Base-by-base conservation (phyloP, 2,329 filamentous ascomycete genomes). In the Alternaria hordeiaustralica region DNA sequence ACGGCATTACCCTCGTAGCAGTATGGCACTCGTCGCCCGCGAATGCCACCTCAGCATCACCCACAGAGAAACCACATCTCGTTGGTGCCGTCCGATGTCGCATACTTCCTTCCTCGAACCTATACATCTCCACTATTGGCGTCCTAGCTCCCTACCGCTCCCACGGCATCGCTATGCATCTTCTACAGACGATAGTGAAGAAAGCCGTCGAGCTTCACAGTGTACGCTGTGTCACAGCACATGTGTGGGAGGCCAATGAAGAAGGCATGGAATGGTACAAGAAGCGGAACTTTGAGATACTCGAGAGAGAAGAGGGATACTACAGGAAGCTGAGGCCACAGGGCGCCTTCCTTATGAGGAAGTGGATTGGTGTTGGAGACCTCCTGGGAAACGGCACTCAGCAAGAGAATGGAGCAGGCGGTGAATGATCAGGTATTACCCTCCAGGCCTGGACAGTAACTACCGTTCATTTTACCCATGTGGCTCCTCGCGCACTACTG, bases 241-340 rank as follows among this genome's bases (percentile, higher is more conserved):
- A 90, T 75, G 88, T 90, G 1, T 90, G 89, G 83, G 87, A 88
- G 68, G 85, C 84, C 21, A 90, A 90, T 60, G 81, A 84, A 18
- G 87, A 89, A 53, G 88, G 83, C 0, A 70, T 88, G 66, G 81
- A 83, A 51, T 90, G 88, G 88, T 90, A 90, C 78, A 73, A 76
- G 47, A 84, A 85, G 65, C 81, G 87, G 5, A 87, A 86, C 0
- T 90, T 90, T 64, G 80, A 80, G 64, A 81, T 86, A 44, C 79
- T 84, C 18, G 82, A 80, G 3, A 78, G 83, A 55, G 83, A 89
- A 46, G 81, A 86, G 54, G 83, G 80, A 4, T 90, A 90, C 73
- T 90, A 90, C 76, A 82, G 86, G 33, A 84, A 85, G 47, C 75
- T 90, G 68, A 85, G 83, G 55, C 88, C 88, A 4, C 81, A 80